phyloP scores from a whole-genome alignment of 2,329 filamentous ascomycete species.

The Phaeosphaeria sp. region DNA sequence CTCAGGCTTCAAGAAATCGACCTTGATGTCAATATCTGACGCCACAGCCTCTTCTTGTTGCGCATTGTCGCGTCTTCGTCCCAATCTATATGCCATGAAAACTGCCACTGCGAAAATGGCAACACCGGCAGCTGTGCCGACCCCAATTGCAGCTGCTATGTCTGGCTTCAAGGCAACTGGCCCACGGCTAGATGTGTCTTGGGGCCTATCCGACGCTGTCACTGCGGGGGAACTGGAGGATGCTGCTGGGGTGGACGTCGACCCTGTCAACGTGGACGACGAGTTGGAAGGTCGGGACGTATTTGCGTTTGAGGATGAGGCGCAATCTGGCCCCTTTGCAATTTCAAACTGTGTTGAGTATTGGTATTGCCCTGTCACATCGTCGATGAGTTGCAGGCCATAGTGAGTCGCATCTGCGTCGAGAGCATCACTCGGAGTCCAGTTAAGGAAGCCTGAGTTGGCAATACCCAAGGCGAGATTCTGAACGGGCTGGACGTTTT shows the following conservation, averaged over 20 bases:
- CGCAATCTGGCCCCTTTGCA: constrained; percentile 48
- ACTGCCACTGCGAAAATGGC: not conserved
- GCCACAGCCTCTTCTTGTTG: not conserved
- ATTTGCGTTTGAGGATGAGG: not conserved
- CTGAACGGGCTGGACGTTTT: constrained; percentile 60
- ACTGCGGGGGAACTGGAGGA: not conserved
- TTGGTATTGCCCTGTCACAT: constrained; percentile 66
- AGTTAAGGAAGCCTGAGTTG: constrained; percentile 63
- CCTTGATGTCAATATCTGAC: not conserved
- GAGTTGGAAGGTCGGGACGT: not conserved
- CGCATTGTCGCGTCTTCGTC: not conserved
- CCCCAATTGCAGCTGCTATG: not conserved
- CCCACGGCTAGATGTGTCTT: not conserved
- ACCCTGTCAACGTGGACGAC: too few species aligned
- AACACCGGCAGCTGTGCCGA: not conserved
- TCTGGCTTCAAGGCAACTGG: not conserved
- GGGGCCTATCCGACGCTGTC: not conserved
- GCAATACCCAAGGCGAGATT: constrained; percentile 54
- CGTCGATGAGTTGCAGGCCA: constrained; percentile 67
- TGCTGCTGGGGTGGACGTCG: not conserved
- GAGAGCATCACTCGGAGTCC: constrained; percentile 60
- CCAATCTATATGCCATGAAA: not conserved
- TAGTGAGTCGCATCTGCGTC: constrained; percentile 60
- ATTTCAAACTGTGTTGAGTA: constrained; percentile 67
- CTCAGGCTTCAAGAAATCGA: not conserved